Conservation (phyloP, 75 land plant species). For the Picea glauca region DNA sequence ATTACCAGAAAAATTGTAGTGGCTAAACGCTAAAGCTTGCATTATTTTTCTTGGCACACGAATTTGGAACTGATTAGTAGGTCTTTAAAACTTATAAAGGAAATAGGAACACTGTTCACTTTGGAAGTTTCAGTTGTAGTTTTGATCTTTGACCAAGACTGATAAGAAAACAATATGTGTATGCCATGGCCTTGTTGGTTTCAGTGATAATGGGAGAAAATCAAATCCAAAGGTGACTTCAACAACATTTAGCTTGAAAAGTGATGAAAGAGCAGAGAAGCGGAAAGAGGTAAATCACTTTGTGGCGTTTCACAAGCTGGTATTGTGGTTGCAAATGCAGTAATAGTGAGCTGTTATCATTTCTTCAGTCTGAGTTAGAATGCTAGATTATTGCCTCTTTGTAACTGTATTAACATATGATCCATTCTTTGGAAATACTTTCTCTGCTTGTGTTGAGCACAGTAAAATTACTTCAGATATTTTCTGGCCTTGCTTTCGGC, state of each 20-base stretch:
- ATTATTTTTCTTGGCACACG: neutral
- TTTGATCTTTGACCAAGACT: neutral
- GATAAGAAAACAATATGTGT: neutral
- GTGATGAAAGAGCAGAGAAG: conserved; percentile 78
- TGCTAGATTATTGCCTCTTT: neutral
- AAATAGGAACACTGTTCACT: neutral
- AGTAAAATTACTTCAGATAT: neutral
- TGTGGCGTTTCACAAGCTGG: neutral
- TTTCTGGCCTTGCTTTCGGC: neutral
- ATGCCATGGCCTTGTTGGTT: no score
- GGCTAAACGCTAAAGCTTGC: neutral
- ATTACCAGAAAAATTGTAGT: neutral
- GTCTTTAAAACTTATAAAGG: neutral
- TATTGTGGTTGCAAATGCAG: neutral
- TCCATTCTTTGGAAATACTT: neutral
- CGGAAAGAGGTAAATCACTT: conserved; percentile 65
- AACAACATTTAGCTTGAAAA: conserved; percentile 46
- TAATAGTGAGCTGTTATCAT: neutral
- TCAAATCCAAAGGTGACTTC: neutral
- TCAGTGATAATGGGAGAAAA: conserved; percentile 4
- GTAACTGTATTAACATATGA: neutral
- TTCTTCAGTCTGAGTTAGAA: neutral
- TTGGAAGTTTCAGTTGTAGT: neutral
- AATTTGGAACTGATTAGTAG: neutral
- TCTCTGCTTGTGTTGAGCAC: neutral